Base-by-base conservation (phyloP, 805 yeast species). In the Ascoidea asiatica region DNA sequence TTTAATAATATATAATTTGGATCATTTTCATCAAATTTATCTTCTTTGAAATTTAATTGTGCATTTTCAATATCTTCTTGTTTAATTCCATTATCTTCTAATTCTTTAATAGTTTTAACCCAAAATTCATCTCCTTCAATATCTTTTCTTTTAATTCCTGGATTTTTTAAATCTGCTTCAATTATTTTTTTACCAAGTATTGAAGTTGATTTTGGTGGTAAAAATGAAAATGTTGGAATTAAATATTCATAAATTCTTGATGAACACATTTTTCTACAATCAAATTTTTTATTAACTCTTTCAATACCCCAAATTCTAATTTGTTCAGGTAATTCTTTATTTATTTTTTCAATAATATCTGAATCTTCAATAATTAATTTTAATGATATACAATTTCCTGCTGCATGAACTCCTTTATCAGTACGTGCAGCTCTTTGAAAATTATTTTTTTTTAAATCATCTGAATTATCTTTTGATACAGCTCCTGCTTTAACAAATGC, bases 321-420 rank as follows among this genome's bases (percentile, higher is more conserved):
- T 49, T 85, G 89, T 6, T 75, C 88, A 1, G 98, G 98, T 44
- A 92, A 67, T 23, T 67, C 59, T 2, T 68, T 62, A 61, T 92
- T 92, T 62, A 92, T 81, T 59, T 79, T 84, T 40, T 70, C 69
- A 39, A 81, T 71, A 43, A 87, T 72, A 44, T 86, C 81, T 13
- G 70, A 76, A 55, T 89, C 95, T 57, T 87, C 95, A 44, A 86
- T 71, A 53, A 86, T 85, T 69, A 89, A 64, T 59, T 89, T 89
- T 53, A 83, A 67, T 15, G 94, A 81, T 39, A 90, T 74, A 19
- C 88, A 87, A 59, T 89, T 89, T 22, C 97, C 97, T 2, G 96
- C 95, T 11, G 97, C 97, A 63, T 89, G 97, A 20, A 89, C 97
- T 48, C 97, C 97, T 62, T 90, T 90, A 61, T 89, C 97, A 3